phyloP scores from a whole-genome alignment of 176 grass and related monocot genomes.

The Avena atlantica region DNA sequence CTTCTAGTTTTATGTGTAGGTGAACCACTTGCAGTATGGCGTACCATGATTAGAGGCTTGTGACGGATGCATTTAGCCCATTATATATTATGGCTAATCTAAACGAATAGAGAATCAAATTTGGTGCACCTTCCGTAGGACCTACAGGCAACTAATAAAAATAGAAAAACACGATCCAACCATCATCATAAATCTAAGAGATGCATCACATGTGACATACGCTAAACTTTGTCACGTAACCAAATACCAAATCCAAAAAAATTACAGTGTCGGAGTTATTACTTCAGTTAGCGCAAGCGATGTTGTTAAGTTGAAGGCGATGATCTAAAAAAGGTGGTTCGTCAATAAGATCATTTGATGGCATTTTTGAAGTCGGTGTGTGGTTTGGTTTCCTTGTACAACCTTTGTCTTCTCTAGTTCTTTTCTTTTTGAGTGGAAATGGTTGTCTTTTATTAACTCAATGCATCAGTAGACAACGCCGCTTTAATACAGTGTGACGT shows the following conservation, averaged over 20 bases:
- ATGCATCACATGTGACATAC: neutral
- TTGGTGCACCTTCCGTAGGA: too few relatives aligned
- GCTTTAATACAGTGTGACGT: too few relatives aligned
- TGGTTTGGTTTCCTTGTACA: too few relatives aligned
- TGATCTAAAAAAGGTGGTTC: neutral
- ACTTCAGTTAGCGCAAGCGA: too few relatives aligned
- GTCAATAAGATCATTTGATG: too few relatives aligned
- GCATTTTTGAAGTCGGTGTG: too few relatives aligned
- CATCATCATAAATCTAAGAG: neutral
- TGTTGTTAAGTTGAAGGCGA: neutral
- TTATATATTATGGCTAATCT: neutral
- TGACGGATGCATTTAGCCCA: neutral
- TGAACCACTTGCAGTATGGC: neutral
- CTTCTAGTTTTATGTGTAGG: neutral
- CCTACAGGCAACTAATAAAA: neutral
- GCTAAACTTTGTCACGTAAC: neutral
- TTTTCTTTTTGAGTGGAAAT: too few relatives aligned
- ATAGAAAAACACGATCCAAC: neutral
- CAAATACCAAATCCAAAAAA: neutral
- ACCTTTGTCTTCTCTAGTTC: too few relatives aligned
- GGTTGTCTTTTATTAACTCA: too few relatives aligned
- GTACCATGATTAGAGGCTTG: neutral
- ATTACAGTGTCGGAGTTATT: too few relatives aligned
- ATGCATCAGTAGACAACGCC: too few relatives aligned
- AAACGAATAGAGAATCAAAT: neutral